These are phyloP conservation scores for Triticum timopheevii DNA, from an alignment of 176 grass and related monocot species.

Conservation along the genomic window DNA sequence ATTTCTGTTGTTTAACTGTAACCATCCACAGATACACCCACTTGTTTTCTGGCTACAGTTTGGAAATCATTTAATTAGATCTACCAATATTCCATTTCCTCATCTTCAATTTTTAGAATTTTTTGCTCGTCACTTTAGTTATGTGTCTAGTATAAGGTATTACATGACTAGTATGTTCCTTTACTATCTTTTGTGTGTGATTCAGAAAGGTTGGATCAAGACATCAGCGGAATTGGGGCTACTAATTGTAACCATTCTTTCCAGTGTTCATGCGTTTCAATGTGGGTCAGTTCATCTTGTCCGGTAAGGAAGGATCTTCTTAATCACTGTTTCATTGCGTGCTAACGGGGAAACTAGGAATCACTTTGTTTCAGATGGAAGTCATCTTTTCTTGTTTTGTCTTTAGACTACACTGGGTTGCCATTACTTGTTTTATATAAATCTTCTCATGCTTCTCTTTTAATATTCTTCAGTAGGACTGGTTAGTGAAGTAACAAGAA, in stretches of 20 bases:
- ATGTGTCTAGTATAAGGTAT: too few relatives aligned
- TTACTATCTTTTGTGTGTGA: constrained; percentile 14
- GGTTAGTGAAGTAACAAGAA: not conserved
- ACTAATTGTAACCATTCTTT: constrained; percentile 98
- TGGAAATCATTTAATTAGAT: too few relatives aligned
- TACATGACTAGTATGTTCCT: constrained; percentile 6
- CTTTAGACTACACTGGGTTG: not conserved
- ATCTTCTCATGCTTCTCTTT: not conserved
- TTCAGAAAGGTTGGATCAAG: constrained; percentile 93
- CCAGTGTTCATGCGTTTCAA: constrained; percentile 85
- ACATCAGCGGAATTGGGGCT: constrained; percentile 89
- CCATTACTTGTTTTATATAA: not conserved
- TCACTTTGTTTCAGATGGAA: not conserved
- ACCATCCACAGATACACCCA: not conserved
- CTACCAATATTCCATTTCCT: not conserved
- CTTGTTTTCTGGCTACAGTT: not conserved
- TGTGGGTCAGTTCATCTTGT: constrained; percentile 90
- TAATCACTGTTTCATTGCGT: not conserved
- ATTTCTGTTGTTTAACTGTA: not conserved
- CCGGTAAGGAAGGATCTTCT: constrained; percentile 50
- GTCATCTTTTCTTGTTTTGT: not conserved
- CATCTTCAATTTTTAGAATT: not conserved
- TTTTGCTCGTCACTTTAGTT: not conserved
- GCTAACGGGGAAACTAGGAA: not conserved
- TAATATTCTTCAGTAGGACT: not conserved